A percentile compares a stretch with the other conserved stretches of the same genome.
Conservation (phyloP, 306 rosid species). For the Cicer judaicum region DNA sequence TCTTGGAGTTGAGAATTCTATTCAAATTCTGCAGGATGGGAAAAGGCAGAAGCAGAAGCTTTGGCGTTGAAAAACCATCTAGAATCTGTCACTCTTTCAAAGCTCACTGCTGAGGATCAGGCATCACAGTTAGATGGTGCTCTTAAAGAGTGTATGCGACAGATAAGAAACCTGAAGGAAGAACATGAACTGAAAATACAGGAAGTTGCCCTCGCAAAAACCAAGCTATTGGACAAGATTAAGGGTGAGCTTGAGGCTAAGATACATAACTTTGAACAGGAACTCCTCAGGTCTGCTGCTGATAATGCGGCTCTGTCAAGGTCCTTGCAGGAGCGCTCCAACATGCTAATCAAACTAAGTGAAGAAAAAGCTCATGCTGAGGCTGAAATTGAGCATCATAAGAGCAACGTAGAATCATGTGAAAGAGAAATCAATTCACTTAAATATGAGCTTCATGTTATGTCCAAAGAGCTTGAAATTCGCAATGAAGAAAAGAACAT, state of each 20-base stretch:
- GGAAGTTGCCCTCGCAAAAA: constrained; percentile 74
- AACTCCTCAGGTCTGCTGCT: constrained; percentile 84
- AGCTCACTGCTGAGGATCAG: constrained; percentile 94
- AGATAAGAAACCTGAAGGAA: constrained; percentile 92
- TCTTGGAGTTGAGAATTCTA: constrained; percentile 31
- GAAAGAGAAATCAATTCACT: constrained; percentile 94
- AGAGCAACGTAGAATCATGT: constrained; percentile 84
- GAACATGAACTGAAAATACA: constrained; percentile 91
- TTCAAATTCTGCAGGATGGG: constrained; percentile 80
- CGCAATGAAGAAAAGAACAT: constrained; percentile 99
- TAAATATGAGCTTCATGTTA: constrained; percentile 86
- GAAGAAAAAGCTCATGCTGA: constrained; percentile 96
- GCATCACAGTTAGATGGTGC: constrained; percentile 98
- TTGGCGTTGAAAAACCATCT: constrained; percentile 84
- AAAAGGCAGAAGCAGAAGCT: constrained; percentile 99
- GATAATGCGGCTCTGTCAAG: constrained; percentile 86
- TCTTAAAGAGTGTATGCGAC: constrained; percentile 97
- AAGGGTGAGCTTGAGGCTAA: constrained; percentile 83
- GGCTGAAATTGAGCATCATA: constrained; percentile 86
- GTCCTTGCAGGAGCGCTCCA: constrained; percentile 94
- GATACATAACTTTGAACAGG: constrained; percentile 82
- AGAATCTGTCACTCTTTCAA: constrained; percentile 84
- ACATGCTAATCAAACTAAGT: constrained; percentile 76
- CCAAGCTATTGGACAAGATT: constrained; percentile 83
- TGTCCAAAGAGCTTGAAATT: constrained; percentile 92